These are phyloP conservation scores for Phaffomyces thermotolerans DNA, from an alignment of 805 yeast genomes.

Conservation along the genomic window DNA sequence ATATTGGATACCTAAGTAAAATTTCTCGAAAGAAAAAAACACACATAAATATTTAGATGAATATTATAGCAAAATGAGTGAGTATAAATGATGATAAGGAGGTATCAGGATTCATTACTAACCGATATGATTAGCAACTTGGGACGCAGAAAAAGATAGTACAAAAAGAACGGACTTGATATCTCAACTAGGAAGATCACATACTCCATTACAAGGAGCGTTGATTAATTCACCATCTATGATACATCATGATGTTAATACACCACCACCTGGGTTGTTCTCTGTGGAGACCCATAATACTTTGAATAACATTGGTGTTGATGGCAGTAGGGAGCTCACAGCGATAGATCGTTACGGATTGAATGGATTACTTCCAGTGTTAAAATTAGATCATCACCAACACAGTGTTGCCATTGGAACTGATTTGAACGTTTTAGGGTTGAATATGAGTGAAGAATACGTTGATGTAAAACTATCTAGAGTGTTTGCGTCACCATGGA, in stretches of 20 bases:
- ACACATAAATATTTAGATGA: background rate
- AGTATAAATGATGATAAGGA: too few relatives aligned
- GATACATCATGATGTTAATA: conserved; percentile 3
- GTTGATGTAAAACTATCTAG: conserved; percentile 39
- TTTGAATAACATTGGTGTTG: background rate
- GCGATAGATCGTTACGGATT: conserved; percentile 64
- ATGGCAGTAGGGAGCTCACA: conserved; percentile 16
- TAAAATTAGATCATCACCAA: conserved; percentile 57
- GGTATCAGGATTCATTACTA: too few relatives aligned
- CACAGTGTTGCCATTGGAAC: conserved; percentile 67
- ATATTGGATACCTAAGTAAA: background rate
- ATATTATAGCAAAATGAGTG: too few relatives aligned
- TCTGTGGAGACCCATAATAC: conserved; percentile 4
- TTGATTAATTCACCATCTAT: conserved; percentile 2
- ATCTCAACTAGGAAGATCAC: conserved; percentile 9
- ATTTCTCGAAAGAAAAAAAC: background rate
- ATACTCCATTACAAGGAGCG: conserved; percentile 13
- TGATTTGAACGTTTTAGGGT: conserved; percentile 61
- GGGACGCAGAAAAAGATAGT: too few relatives aligned
- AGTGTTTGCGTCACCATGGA: conserved; percentile 89
- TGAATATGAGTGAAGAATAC: conserved; percentile 41
- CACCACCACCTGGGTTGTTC: conserved; percentile 5
- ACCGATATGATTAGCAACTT: too few relatives aligned
- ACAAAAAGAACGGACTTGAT: conserved; percentile 2
- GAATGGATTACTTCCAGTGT: conserved; percentile 51